phyloP scores from a whole-genome alignment of 2,329 filamentous ascomycete genomes.

The Penicillium rolfsii region DNA sequence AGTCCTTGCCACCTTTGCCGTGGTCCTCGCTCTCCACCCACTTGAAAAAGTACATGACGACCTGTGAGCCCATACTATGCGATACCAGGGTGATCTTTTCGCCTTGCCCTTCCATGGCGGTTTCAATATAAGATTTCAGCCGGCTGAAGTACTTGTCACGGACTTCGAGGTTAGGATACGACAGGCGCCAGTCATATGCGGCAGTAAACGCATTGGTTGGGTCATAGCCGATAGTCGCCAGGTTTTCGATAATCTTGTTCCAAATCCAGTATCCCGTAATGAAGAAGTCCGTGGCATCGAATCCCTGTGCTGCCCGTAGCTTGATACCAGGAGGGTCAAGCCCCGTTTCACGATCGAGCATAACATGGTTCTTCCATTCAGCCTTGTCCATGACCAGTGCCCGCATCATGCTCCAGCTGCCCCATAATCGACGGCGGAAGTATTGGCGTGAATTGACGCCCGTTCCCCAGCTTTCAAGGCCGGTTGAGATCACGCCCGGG shows the following conservation, averaged over 20 bases:
- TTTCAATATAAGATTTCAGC: constrained; percentile 87
- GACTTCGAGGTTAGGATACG: constrained; percentile 84
- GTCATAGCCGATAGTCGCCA: constrained; percentile 94
- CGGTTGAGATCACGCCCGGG: constrained; percentile 95
- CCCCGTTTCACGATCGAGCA: constrained; percentile 90
- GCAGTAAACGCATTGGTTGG: constrained; percentile 72
- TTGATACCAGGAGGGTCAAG: constrained; percentile 90
- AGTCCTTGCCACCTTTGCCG: constrained; percentile 78
- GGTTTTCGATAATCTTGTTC: constrained; percentile 97
- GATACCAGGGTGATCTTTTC: constrained; percentile 85
- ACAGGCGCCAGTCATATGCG: constrained; percentile 88
- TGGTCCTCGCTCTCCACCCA: constrained; percentile 78
- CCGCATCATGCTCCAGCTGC: constrained; percentile 98
- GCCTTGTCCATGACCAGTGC: constrained; percentile 92
- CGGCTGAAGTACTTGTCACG: constrained; percentile 93
- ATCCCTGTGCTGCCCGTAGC: constrained; percentile 89
- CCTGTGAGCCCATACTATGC: constrained; percentile 97
- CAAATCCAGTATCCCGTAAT: constrained; percentile 93
- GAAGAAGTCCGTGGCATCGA: constrained; percentile 92
- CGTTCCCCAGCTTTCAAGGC: constrained; percentile 95
- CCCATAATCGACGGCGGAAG: constrained; percentile 93
- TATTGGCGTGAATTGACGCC: constrained; percentile 82
- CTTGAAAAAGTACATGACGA: constrained; percentile 79
- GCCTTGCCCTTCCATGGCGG: constrained; percentile 70
- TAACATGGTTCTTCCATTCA: constrained; percentile 92